Percentiles rank a stretch among this genome's conserved stretches.
Conservation (phyloP, 108 stramenopile genomes). For the Conticribra weissflogii region DNA sequence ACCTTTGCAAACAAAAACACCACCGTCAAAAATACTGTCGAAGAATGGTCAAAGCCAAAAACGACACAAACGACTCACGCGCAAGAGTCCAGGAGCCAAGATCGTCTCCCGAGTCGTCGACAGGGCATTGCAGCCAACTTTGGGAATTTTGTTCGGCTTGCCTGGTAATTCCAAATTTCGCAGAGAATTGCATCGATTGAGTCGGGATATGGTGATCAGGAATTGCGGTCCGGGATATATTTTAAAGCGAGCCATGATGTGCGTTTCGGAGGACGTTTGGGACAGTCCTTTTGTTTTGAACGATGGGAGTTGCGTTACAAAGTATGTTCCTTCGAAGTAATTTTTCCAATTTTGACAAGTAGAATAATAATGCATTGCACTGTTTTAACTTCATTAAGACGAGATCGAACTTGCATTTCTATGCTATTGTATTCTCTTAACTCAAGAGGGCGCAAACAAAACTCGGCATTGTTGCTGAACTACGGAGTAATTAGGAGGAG, state of each 20-base stretch:
- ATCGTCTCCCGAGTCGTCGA: slow-evolving; percentile 60
- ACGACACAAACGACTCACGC: slow-evolving; percentile 3
- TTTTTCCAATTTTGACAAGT: too few relatives aligned
- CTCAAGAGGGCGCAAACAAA: too few relatives aligned
- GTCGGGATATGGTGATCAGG: slow-evolving; percentile 52
- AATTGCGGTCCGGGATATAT: slow-evolving; percentile 78
- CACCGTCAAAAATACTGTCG: neutral
- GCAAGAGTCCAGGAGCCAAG: slow-evolving; percentile 20
- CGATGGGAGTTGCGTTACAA: slow-evolving; percentile 1
- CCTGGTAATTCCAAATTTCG: slow-evolving; percentile 50
- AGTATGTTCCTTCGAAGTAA: slow-evolving; percentile 33
- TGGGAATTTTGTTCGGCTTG: slow-evolving; percentile 57
- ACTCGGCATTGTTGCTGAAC: too few relatives aligned
- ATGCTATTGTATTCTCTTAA: too few relatives aligned
- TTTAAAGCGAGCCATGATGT: slow-evolving; percentile 55
- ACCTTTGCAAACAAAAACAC: neutral
- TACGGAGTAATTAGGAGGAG: too few relatives aligned
- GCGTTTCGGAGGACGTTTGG: slow-evolving; percentile 33
- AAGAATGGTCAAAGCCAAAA: neutral
- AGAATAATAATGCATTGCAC: too few relatives aligned
- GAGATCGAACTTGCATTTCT: too few relatives aligned
- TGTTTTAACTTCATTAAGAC: too few relatives aligned
- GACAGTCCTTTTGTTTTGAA: slow-evolving; percentile 31
- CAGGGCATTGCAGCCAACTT: slow-evolving; percentile 56
- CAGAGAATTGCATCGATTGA: slow-evolving; percentile 45